Evolutionary conservation across 1,139 yeast genomes (phyloP), one percentile per base, ranked within the genome.

Genomic region (Yamadazyma diddensiae): DNA sequence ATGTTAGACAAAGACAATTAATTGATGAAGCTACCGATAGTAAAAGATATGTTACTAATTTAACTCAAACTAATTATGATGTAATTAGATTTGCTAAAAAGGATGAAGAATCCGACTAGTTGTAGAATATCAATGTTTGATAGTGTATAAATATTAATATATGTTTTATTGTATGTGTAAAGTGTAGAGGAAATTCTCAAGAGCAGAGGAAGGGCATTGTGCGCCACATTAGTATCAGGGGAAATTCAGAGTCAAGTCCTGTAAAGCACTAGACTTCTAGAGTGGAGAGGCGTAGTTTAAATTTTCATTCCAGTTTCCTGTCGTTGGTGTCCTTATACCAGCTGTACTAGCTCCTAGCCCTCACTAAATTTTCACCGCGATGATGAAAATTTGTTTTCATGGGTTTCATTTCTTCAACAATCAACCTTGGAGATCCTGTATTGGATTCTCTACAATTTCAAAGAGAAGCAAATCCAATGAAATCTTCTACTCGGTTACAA

Each of bases 61-160:
- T 62, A 49, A 53, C 52, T 35, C 74, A 67, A 50, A 54, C 50
- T 33, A 50, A 47, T 38, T 65, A 53, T 40, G 72, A 67, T 29
- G 65, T 68, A 20, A 55, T 66, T 15, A 56, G 62, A 38, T 67
- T 59, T 45, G 70, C 70, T 37, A 66, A 59, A 49, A 53, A 45
- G 36, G 45, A 47, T 16, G 46, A 36, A 20, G 36, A 38, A 18
- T 21, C 40, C n/a, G 43, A 43, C 28, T 37, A 36, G 18, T 11
- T 21, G 14, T 16, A 15, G 20, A 6, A 18, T 18, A 6, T 6
- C 20, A 21, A 21, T 12, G 11, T 21, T 6, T 6, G 12, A n/a
- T 16, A 13, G 4, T 20, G 19, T 27, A 27, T 21, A 17, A 15
- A 27, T 34, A 34, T 34, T 31, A 31, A 28, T 30, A 32, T 23